Evolutionary conservation across 257 asterid genomes (phyloP), one percentile per base, ranked within the genome.

Genomic region (Eucommia ulmoides): DNA sequence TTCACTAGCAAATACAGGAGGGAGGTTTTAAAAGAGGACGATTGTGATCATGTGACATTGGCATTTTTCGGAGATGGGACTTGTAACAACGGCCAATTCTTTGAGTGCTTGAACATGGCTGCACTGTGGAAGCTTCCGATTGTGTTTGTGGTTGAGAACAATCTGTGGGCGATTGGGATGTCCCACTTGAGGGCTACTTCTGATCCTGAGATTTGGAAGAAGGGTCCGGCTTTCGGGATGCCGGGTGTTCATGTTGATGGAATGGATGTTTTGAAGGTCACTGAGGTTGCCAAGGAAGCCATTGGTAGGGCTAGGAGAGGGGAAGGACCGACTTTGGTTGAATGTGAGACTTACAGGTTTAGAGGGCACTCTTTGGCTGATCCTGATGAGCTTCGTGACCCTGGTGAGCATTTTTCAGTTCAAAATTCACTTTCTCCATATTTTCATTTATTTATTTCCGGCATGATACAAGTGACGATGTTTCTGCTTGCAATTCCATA

Each of bases 111-210:
- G 84, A 91, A 91, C 87, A 91, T 91, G 99, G 99, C 95, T 49
- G 77, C 96, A 0, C 59, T 91, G 42, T 86, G 96, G 99, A 91
- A 91, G 71, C 82, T 91, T 56, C 99, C 97, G 1, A 75, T 91
- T 45, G 74, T 91, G 29, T 91, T 86, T 64, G 97, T 91, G 54
- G 96, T 86, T 10, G 99, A 91, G 84, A 91, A 91, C 66, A 91
- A 91, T 56, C 73, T 86, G 77, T 91, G 99, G 99, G 99, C 96
- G 9, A 91, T 91, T 51, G 99, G 99, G 60, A 91, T 91, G 96
- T 83, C 96, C 63, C 99, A 91, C 68, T 64, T 83, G 82, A 83
- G 96, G 74, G 69, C 99, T 24, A 91, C 96, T n/a, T 91, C 96
- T 0, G 95, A 83, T 63, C 94, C 96, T 41, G 57, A 81, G 45